A percentile compares a stretch with the other conserved stretches of the same genome.
These are phyloP conservation scores for Kodamaea alishanica DNA, from an alignment of 1,139 yeast genomes.

Conservation along the genomic window DNA sequence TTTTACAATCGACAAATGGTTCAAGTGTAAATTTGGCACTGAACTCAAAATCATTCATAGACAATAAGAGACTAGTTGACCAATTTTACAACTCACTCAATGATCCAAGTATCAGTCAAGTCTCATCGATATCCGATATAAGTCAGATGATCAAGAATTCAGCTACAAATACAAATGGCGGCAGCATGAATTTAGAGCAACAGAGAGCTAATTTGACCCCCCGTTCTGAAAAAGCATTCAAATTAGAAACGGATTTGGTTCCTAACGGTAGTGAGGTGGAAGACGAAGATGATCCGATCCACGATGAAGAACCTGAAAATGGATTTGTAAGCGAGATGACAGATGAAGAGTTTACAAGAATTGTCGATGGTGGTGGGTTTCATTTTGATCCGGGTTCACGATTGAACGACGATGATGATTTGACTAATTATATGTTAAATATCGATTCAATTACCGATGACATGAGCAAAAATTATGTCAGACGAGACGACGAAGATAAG, in stretches of 20 bases:
- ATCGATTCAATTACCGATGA: conserved; percentile 32
- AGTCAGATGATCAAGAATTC: no score
- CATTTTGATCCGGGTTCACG: conserved; percentile 14
- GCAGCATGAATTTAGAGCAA: not conserved
- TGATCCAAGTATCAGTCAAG: conserved; percentile 9
- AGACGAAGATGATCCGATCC: conserved; percentile 2
- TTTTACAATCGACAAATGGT: no score
- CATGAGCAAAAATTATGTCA: conserved; percentile 7
- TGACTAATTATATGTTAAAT: conserved; percentile 31
- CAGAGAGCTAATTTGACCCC: conserved; percentile 2
- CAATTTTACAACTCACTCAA: conserved; percentile 33
- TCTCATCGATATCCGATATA: conserved; percentile 1
- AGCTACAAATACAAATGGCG: no score
- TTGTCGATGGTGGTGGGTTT: conserved; percentile 25
- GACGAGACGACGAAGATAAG: not conserved
- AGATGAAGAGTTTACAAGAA: conserved; percentile 15
- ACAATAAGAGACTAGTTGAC: conserved; percentile 37
- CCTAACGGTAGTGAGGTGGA: no score
- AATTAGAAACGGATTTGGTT: conserved; percentile 4
- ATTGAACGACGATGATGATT: conserved; percentile 22
- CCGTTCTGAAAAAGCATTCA: conserved; percentile 8
- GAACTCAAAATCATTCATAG: conserved; percentile 7
- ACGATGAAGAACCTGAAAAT: conserved; percentile 3
- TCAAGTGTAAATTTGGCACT: no score
- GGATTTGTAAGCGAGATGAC: conserved; percentile 4